These are phyloP conservation scores for Rhamnella rubrinervis DNA, from an alignment of 331 rosid genomes.

Conservation along the genomic window DNA sequence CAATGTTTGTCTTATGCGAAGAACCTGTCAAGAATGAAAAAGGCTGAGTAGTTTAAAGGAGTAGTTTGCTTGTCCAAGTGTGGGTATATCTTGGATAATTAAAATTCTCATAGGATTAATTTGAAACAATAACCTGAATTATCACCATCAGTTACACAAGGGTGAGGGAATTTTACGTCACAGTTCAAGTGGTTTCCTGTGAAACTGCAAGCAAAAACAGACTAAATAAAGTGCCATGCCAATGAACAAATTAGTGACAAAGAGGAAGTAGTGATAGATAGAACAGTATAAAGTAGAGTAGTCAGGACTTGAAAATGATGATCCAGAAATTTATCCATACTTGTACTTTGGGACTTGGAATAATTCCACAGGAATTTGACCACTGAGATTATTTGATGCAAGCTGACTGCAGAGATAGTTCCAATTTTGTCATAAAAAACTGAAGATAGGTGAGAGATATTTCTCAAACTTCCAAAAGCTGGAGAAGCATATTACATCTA, in stretches of 20 bases:
- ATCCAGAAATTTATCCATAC: slow-evolving; percentile 41
- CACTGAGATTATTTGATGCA: slow-evolving; percentile 66
- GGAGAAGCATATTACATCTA: background rate
- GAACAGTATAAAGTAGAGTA: background rate
- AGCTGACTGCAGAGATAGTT: slow-evolving; percentile 64
- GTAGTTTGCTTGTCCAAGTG: slow-evolving; percentile 21
- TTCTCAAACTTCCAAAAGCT: background rate
- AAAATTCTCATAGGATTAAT: slow-evolving; percentile 6
- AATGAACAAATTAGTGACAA: background rate
- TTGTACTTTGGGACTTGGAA: slow-evolving; percentile 62
- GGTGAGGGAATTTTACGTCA: slow-evolving; percentile 40
- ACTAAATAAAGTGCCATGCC: slow-evolving; percentile 8
- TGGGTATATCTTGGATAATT: background rate
- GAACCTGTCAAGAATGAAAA: slow-evolving; percentile 43
- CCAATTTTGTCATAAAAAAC: slow-evolving; percentile 7
- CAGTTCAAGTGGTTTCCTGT: slow-evolving; percentile 78
- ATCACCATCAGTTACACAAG: slow-evolving; percentile 46
- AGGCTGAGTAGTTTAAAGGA: slow-evolving; percentile 15
- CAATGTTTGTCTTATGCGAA: slow-evolving; percentile 51
- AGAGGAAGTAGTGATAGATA: background rate
- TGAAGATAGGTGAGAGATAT: background rate
- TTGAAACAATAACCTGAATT: slow-evolving; percentile 52
- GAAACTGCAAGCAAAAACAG: slow-evolving; percentile 54
- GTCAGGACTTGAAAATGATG: background rate
- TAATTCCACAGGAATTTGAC: slow-evolving; percentile 66